phyloP scores from a whole-genome alignment of 2,329 filamentous ascomycete genomes.

The Cordyceps farinosa region DNA sequence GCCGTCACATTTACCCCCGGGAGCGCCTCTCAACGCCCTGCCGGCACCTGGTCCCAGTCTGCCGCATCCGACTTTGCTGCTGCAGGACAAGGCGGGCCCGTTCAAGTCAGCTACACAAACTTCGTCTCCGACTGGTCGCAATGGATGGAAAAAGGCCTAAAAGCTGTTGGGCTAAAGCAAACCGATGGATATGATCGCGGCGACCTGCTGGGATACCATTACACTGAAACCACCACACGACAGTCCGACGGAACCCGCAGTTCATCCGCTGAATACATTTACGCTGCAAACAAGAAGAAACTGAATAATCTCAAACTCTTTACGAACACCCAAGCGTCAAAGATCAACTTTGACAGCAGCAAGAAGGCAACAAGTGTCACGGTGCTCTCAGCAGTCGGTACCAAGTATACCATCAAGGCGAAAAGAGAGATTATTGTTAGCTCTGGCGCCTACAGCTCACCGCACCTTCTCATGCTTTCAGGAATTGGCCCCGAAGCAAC shows the following conservation, averaged over 20 bases:
- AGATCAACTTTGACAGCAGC: slow-evolving; percentile 40
- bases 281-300: slow-evolving; percentile 25
- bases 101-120: slow-evolving; percentile 28
- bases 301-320: slow-evolving; percentile 37
- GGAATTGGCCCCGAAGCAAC: slow-evolving; percentile 33
- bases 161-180: slow-evolving; percentile 26
- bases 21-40: slow-evolving; percentile 19
- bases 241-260: slow-evolving; percentile 25
- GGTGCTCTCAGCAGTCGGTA: slow-evolving; percentile 25
- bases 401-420: slow-evolving; percentile 21
- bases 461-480: slow-evolving; percentile 35
- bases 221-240: slow-evolving; percentile 23
- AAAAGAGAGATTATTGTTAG: slow-evolving; percentile 21
- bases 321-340: slow-evolving; percentile 39
- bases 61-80: slow-evolving; percentile 24
- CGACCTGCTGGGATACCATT: slow-evolving; percentile 25
- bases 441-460: slow-evolving; percentile 30
- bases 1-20: slow-evolving; percentile 26
- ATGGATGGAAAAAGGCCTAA: slow-evolving; percentile 25
- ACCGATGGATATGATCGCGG: slow-evolving; percentile 25
- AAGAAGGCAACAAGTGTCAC: slow-evolving; percentile 40
- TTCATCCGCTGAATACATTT: slow-evolving; percentile 27
- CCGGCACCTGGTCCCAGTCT: slow-evolving; percentile 25
- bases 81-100: slow-evolving; percentile 23
- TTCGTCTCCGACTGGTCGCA: slow-evolving; percentile 25